Percentiles rank a stretch among this genome's conserved stretches.
Conservation (phyloP, 2,329 filamentous ascomycete species). For the Microascus cirrosus region DNA sequence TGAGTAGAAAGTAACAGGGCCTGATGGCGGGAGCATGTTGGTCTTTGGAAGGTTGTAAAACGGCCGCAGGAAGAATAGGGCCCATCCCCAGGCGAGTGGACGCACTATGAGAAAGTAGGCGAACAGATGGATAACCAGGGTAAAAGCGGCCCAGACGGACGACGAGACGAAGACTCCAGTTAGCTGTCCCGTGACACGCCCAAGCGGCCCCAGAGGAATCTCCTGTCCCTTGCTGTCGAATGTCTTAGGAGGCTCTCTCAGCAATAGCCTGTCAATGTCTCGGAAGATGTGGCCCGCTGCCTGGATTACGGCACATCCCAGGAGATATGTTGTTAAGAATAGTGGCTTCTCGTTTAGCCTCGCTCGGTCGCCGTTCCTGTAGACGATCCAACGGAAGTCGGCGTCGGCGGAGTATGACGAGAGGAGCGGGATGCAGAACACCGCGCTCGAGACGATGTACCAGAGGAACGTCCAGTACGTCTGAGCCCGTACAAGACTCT, state of each 20-base stretch:
- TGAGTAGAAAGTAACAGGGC: conserved; percentile 46
- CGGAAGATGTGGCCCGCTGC: conserved; percentile 56
- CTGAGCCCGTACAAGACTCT: conserved; percentile 44
- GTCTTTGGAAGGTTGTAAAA: conserved; percentile 68
- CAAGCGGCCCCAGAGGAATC: conserved; percentile 14
- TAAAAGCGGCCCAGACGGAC: conserved; percentile 25
- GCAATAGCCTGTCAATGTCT: conserved; percentile 59
- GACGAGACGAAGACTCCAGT: conserved; percentile 25
- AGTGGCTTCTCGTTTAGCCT: conserved; percentile 79
- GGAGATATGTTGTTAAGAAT: conserved; percentile 62
- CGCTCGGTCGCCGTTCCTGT: conserved; percentile 59
- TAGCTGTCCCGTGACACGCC: conserved; percentile 24
- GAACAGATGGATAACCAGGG: conserved; percentile 34
- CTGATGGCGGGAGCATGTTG: conserved; percentile 47
- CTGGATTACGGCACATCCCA: conserved; percentile 59
- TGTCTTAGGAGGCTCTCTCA: conserved; percentile 13
- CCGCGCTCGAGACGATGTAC: conserved; percentile 66
- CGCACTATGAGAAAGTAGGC: conserved; percentile 56
- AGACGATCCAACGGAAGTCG: conserved; percentile 63
- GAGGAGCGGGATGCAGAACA: conserved; percentile 74
- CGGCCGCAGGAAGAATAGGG: conserved; percentile 57
- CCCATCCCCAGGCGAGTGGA: conserved; percentile 53
- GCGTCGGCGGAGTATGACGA: conserved; percentile 51
- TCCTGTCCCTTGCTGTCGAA: conserved; percentile 4
- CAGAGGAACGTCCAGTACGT: conserved; percentile 62